Evolutionary conservation across 2,329 filamentous ascomycete species (phyloP).

Genomic region (Clarireedia sp.): DNA sequence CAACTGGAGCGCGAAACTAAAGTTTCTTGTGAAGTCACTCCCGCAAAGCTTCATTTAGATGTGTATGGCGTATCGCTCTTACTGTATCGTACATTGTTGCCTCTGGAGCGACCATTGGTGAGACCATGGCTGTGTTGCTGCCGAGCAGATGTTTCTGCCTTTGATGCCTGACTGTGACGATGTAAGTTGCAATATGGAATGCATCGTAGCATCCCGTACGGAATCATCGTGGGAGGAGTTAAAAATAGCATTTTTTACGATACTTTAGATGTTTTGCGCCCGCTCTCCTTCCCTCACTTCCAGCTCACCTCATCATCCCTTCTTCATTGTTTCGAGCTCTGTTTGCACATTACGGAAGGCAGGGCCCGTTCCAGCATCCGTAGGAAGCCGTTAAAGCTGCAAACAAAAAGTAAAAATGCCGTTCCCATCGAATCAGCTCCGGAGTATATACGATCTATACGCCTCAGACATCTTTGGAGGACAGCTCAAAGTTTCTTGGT

Average conservation of each 20-base stretch:
- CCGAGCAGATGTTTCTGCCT: too few relatives aligned
- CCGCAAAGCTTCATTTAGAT: neutral
- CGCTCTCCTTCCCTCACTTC: neutral
- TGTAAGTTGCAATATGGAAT: neutral
- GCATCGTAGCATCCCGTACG: neutral
- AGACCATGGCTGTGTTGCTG: neutral
- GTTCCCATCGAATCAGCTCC: neutral
- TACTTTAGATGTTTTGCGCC: neutral
- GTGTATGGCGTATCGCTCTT: neutral
- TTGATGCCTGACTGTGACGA: too few relatives aligned
- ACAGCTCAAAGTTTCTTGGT: neutral
- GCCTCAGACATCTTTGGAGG: too few relatives aligned
- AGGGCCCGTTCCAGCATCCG: conserved; percentile 7
- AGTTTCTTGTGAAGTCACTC: too few relatives aligned
- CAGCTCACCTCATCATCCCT: neutral
- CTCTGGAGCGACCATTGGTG: neutral
- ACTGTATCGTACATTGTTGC: neutral
- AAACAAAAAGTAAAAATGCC: conserved; percentile 7
- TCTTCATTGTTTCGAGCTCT: neutral
- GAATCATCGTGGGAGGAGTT: neutral
- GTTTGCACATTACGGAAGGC: conserved; percentile 9
- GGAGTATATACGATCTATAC: too few relatives aligned
- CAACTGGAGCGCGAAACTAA: neutral
- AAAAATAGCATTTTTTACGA: neutral
- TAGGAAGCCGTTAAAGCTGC: neutral